A percentile compares a stretch with the other conserved stretches of the same genome.
phyloP scores from a whole-genome alignment of 73 alveolate species.

The Tetrahymena thermophila region DNA sequence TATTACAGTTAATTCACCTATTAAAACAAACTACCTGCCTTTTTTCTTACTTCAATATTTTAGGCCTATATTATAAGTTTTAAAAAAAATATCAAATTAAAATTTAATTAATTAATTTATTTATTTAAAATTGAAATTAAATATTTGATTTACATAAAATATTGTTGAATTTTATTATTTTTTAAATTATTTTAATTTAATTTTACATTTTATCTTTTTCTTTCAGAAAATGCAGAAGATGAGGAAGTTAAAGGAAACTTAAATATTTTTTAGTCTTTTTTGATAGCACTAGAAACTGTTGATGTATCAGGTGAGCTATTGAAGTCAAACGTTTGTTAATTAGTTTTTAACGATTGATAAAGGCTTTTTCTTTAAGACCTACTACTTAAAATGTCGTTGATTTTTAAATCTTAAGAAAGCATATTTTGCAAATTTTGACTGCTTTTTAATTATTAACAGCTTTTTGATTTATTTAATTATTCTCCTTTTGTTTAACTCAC shows the following conservation, averaged over 20 bases:
- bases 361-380: not conserved
- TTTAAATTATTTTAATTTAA: no score
- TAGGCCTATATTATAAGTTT: not conserved
- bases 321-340: not conserved
- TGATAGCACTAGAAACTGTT: not conserved
- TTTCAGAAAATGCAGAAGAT: not conserved
- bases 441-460: not conserved
- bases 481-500: not conserved
- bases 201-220: not conserved
- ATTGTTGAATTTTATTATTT: no score
- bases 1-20: not conserved
- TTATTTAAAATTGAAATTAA: no score
- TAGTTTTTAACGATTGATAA: not conserved
- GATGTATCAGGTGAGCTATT: not conserved
- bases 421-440: not conserved
- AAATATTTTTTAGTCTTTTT: not conserved
- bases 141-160: no score
- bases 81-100: no score
- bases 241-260: not conserved
- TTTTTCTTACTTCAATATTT: not conserved
- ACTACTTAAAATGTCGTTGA: not conserved
- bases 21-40: not conserved
- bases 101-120: no score
- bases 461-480: not conserved
- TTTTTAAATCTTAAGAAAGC: not conserved